phyloP scores from a whole-genome alignment of 805 yeast genomes.

The Saccharomycopsis vini region DNA sequence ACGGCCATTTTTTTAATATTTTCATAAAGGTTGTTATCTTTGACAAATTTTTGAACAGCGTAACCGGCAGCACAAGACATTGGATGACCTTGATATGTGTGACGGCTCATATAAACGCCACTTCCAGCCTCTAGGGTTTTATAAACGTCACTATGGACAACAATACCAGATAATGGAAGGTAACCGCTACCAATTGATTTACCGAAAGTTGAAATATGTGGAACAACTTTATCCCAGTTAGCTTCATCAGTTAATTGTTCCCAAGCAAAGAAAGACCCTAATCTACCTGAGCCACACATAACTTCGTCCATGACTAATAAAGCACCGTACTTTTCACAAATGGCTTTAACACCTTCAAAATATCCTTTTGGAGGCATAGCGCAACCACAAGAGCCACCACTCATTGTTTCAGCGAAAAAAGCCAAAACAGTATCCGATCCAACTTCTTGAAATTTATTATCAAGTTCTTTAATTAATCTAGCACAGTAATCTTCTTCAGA shows the following conservation, averaged over 20 bases:
- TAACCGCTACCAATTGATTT: slow-evolving; percentile 40
- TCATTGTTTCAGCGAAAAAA: slow-evolving; percentile 36
- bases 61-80: slow-evolving; percentile 38
- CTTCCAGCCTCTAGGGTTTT: slow-evolving; percentile 29
- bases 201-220: slow-evolving; percentile 40
- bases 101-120: slow-evolving; percentile 34
- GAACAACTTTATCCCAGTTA: slow-evolving; percentile 24
- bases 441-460: slow-evolving; percentile 30
- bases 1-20: slow-evolving; percentile 35
- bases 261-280: slow-evolving; percentile 39
- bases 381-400: slow-evolving; percentile 38
- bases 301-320: slow-evolving; percentile 44
- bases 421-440: slow-evolving; percentile 37
- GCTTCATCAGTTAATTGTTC: slow-evolving; percentile 30
- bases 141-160: slow-evolving; percentile 30
- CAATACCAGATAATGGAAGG: slow-evolving; percentile 36
- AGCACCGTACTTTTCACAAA: slow-evolving; percentile 43
- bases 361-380: slow-evolving; percentile 35
- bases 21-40: slow-evolving; percentile 28
- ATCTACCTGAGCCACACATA: slow-evolving; percentile 47
- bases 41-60: slow-evolving; percentile 35
- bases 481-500: slow-evolving; percentile 32
- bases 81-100: slow-evolving; percentile 39
- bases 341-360: slow-evolving; percentile 34
- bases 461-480: slow-evolving; percentile 32